Evolutionary conservation across 192 early-diverging fungal genomes (phyloP), one percentile per base, ranked within the genome.

Genomic region (Dissophora ornata): DNA sequence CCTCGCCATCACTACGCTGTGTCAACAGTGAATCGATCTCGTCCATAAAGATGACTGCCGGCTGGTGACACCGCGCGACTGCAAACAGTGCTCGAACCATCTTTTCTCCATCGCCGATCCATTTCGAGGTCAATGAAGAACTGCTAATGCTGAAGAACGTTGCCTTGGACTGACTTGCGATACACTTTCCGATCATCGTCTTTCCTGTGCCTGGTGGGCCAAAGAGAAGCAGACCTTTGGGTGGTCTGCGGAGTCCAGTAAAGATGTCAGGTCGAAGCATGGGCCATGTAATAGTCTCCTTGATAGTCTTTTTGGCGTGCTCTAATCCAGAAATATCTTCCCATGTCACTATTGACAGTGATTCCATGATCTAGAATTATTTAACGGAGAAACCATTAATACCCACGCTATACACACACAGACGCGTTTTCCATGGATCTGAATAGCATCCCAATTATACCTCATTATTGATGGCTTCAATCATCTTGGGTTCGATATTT

Each of bases 81-180:
- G 96, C 95, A 83, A 98, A 98, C 44, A 98, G 67, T 15, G 94
- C 91, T 0, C 95, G 89, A 19, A 94, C 93, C 93, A 96, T 93
- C 69, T 97, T 97, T 69, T 97, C 96, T 38, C 95, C 95, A 67
- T 97, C 95, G 33, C 96, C 93, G 4, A 96, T 89, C 94, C 95
- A 98, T 69, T 97, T 97, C 12, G 93, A 95, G 8, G 95, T 98
- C 51, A 98, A 83, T 12, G 94, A 93, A 4, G 95, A 96, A 3
- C 91, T 87, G 60, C 90, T 92, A 68, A 98, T 98, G 63, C 84
- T 91, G 80, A 98, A 97, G 75, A 98, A 98, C 1, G 93, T 95
- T 6, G 95, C 94, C 4, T 88, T 86, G n/a, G 89, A 89, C 63
- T 94, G 91, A 69, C 81, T 81, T 7, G 95, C 95, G 26, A 97